phyloP scores from a whole-genome alignment of 305 asterid genomes.

The Rubia peregrina region DNA sequence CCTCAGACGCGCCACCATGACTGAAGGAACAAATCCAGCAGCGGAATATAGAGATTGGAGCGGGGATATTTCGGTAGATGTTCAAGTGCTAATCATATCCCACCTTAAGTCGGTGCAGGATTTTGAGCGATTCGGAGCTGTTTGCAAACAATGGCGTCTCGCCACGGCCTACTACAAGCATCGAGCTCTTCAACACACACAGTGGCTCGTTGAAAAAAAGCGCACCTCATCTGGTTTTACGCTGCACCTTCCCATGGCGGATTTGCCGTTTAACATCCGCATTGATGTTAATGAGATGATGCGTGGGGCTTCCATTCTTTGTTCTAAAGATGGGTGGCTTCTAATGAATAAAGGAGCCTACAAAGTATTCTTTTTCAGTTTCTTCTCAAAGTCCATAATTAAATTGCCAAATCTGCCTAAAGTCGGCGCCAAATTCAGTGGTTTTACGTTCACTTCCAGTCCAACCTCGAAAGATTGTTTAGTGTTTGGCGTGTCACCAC shows the following conservation, averaged over 20 bases:
- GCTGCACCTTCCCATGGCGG: not conserved
- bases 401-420: not conserved
- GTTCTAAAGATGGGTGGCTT: not conserved
- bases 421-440: too few relatives aligned
- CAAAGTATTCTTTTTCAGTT: not conserved
- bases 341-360: not conserved
- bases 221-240: not conserved
- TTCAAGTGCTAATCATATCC: not conserved
- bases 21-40: too few relatives aligned
- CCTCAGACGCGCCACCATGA: too few relatives aligned
- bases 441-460: not conserved
- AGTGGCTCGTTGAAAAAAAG: not conserved
- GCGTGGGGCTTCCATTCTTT: not conserved
- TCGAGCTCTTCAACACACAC: not conserved
- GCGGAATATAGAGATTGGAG: too few relatives aligned
- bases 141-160: too few relatives aligned
- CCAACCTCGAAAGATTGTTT: conserved; percentile 2
- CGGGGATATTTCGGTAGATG: too few relatives aligned
- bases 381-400: not conserved
- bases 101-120: too few relatives aligned
- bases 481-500: not conserved
- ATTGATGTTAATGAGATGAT: not conserved
- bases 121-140: too few relatives aligned
- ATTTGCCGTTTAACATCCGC: not conserved
- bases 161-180: not conserved